phyloP scores from a whole-genome alignment of 2,329 filamentous ascomycete species.

The Epichloe coenophiala region DNA sequence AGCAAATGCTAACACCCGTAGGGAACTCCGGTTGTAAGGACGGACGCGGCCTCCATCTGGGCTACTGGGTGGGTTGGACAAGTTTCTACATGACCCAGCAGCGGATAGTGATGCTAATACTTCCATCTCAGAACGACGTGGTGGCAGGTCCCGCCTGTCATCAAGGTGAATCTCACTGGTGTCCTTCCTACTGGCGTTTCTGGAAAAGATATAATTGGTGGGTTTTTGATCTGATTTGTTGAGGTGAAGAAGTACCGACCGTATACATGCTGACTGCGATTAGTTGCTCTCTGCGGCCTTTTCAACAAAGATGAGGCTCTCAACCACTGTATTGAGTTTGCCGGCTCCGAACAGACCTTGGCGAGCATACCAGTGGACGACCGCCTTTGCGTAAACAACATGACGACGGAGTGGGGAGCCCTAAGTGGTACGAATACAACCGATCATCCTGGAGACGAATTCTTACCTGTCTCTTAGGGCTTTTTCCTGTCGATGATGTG shows the following conservation, averaged over 20 bases:
- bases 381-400: conserved; percentile 54
- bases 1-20: not conserved
- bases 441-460: too few species aligned
- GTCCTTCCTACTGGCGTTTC: conserved; percentile 58
- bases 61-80: conserved; percentile 36
- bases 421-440: conserved; percentile 19
- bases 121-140: conserved; percentile 47
- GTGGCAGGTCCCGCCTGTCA: conserved; percentile 81
- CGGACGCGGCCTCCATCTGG: conserved; percentile 79
- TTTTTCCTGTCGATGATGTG: conserved; percentile 65
- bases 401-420: conserved; percentile 74
- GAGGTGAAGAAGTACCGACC: conserved; percentile 36
- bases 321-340: conserved; percentile 84
- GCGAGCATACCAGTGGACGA: conserved; percentile 57
- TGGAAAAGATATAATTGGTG: too few species aligned
- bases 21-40: conserved; percentile 63
- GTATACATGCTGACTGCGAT: conserved; percentile 27
- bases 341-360: conserved; percentile 67
- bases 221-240: too few species aligned
- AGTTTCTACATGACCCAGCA: not conserved
- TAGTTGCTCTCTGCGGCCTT: conserved; percentile 73
- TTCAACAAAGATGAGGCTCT: conserved; percentile 84
- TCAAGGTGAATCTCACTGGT: conserved; percentile 66
- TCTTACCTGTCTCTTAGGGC: not conserved
- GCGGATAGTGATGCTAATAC: not conserved